A percentile compares a stretch with the other conserved stretches of the same genome.
Conservation (phyloP, 805 yeast genomes). For the Candida dajiaensis region DNA sequence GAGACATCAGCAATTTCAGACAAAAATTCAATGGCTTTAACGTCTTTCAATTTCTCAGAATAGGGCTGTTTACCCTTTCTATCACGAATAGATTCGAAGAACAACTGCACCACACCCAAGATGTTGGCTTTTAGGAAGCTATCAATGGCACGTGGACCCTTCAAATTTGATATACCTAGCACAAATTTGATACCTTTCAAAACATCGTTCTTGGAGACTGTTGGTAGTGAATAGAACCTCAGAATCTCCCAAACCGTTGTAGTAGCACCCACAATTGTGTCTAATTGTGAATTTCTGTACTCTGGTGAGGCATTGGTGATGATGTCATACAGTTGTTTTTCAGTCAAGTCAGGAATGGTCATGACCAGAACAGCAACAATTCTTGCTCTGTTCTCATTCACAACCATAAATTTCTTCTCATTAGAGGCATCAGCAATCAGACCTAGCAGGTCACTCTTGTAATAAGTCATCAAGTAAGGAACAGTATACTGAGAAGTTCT, state of each 20-base stretch:
- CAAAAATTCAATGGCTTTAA: conserved; percentile 68
- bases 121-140: conserved; percentile 50
- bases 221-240: conserved; percentile 34
- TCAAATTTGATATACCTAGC: conserved; percentile 23
- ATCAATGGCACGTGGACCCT: conserved; percentile 24
- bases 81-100: conserved; percentile 75
- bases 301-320: conserved; percentile 48
- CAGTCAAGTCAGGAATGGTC: conserved; percentile 42
- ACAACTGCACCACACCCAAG: conserved; percentile 69
- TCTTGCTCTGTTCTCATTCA: conserved; percentile 41
- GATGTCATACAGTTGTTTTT: conserved; percentile 44
- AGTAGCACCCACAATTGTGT: conserved; percentile 22
- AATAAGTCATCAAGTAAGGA: conserved; percentile 67
- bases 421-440: conserved; percentile 52
- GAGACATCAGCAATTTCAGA: conserved; percentile 47
- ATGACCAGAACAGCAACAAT: conserved; percentile 56
- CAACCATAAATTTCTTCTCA: conserved; percentile 40
- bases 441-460: conserved; percentile 54
- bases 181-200: conserved; percentile 37
- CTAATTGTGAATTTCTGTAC: conserved; percentile 29
- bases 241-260: conserved; percentile 36
- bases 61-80: conserved; percentile 66
- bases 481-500: conserved; percentile 70
- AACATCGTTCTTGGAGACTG: conserved; percentile 22
- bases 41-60: conserved; percentile 62